Evolutionary conservation across 345 rosid genomes (phyloP).

Genomic region (Balakata baccata): DNA sequence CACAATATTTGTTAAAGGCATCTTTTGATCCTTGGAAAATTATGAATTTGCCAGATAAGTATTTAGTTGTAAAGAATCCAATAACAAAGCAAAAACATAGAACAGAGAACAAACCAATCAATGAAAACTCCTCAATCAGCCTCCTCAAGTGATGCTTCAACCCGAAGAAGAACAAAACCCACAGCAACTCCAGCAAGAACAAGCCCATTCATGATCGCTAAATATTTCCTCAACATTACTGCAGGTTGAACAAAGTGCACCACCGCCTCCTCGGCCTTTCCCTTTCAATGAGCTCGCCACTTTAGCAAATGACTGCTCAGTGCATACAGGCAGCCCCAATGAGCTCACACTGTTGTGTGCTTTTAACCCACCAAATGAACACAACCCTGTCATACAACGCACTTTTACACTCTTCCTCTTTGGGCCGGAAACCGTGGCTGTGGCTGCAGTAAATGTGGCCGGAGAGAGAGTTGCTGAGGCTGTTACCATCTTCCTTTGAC

Average conservation of each 20-base stretch:
- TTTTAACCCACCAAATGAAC: slow-evolving; percentile 43
- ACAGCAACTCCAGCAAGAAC: slow-evolving; percentile 51
- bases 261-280: slow-evolving; percentile 34
- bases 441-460: slow-evolving; percentile 24
- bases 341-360: slow-evolving; percentile 41
- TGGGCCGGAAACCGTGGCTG: slow-evolving; percentile 3
- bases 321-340: slow-evolving; percentile 33
- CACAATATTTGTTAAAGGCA: no score
- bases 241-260: slow-evolving; percentile 34
- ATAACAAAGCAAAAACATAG: no score
- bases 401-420: slow-evolving; percentile 27
- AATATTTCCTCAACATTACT: slow-evolving; percentile 41
- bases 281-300: slow-evolving; percentile 30
- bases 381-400: slow-evolving; percentile 35
- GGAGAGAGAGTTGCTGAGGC: slow-evolving; percentile 29
- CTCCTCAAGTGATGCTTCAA: slow-evolving; percentile 45
- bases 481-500: slow-evolving; percentile 29
- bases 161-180: slow-evolving; percentile 45
- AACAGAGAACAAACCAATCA: no score
- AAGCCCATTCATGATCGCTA: slow-evolving; percentile 49
- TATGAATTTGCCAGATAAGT: no score
- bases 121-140: slow-evolving; percentile 12
- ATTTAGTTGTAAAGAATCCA: no score
- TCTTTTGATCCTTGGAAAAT: no score
- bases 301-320: slow-evolving; percentile 42